A percentile compares a stretch with the other conserved stretches of the same genome.
These are phyloP conservation scores for Diplodia seriata DNA, from an alignment of 2,329 filamentous ascomycete genomes.

Conservation along the genomic window DNA sequence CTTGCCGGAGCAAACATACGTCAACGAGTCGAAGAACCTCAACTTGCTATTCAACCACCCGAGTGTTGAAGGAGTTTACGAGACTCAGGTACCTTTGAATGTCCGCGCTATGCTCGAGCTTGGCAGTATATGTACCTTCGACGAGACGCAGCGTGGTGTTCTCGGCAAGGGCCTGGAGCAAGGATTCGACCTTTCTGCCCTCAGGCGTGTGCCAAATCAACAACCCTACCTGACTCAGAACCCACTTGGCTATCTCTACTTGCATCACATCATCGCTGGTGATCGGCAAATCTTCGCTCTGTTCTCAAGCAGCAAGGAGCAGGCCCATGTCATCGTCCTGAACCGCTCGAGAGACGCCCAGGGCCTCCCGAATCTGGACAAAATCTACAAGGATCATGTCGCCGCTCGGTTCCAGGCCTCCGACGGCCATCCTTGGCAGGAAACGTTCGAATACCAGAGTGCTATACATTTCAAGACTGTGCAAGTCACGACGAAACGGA, in stretches of 20 bases:
- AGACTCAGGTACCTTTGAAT: slow-evolving; percentile 87
- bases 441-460: slow-evolving; percentile 85
- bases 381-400: slow-evolving; percentile 82
- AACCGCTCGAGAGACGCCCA: slow-evolving; percentile 82
- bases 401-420: slow-evolving; percentile 69
- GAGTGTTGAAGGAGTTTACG: slow-evolving; percentile 96
- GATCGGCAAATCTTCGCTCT: slow-evolving; percentile 93
- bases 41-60: slow-evolving; percentile 85
- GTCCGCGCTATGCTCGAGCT: slow-evolving; percentile 87
- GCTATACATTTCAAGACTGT: slow-evolving; percentile 83
- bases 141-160: slow-evolving; percentile 87
- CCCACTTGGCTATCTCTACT: slow-evolving; percentile 81
- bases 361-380: slow-evolving; percentile 87
- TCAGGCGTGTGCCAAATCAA: slow-evolving; percentile 72
- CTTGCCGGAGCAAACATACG: slow-evolving; percentile 86
- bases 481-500: slow-evolving; percentile 87
- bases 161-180: slow-evolving; percentile 91
- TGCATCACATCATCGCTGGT: slow-evolving; percentile 90
- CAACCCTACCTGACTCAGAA: slow-evolving; percentile 77
- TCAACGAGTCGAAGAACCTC: slow-evolving; percentile 83
- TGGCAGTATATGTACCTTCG: slow-evolving; percentile 90
- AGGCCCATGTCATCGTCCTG: slow-evolving; percentile 87
- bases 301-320: slow-evolving; percentile 80
- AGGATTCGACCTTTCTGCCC: slow-evolving; percentile 83
- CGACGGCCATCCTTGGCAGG: slow-evolving; percentile 75